These are phyloP conservation scores for Betula pendula DNA, from an alignment of 306 rosid species.

Conservation along the genomic window DNA sequence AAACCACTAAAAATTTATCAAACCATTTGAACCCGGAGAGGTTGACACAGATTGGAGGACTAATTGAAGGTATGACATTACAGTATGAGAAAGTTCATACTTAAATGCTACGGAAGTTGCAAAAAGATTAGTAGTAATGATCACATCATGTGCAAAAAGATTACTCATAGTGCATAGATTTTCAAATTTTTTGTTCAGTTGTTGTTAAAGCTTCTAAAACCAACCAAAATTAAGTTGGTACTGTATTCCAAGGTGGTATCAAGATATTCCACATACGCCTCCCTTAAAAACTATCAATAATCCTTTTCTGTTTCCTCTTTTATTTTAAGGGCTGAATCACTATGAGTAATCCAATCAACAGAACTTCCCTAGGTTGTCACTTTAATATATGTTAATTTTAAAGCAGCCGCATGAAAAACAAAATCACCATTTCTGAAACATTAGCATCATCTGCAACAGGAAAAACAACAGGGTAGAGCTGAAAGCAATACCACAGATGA, in stretches of 20 bases:
- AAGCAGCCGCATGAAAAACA: background rate
- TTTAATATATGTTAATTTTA: background rate
- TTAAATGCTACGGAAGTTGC: background rate
- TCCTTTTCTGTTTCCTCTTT: background rate
- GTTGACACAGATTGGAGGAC: background rate
- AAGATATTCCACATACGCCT: background rate
- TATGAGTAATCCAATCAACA: background rate
- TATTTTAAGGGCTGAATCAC: background rate
- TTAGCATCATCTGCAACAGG: background rate
- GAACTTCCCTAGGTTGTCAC: background rate
- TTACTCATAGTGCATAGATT: background rate
- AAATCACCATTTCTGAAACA: background rate
- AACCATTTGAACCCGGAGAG: background rate
- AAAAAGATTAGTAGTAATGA: background rate
- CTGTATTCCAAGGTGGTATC: background rate
- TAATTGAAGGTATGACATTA: no score
- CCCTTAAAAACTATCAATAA: background rate
- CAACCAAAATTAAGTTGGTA: background rate
- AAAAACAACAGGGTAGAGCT: constrained; percentile 13
- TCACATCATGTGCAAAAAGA: background rate
- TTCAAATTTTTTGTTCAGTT: background rate
- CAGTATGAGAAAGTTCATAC: no score
- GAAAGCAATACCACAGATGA: constrained; percentile 70
- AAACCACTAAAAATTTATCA: background rate
- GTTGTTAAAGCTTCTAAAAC: background rate